Evolutionary conservation across 305 asterid species (phyloP).

Genomic region (Fraxinus latifolia): DNA sequence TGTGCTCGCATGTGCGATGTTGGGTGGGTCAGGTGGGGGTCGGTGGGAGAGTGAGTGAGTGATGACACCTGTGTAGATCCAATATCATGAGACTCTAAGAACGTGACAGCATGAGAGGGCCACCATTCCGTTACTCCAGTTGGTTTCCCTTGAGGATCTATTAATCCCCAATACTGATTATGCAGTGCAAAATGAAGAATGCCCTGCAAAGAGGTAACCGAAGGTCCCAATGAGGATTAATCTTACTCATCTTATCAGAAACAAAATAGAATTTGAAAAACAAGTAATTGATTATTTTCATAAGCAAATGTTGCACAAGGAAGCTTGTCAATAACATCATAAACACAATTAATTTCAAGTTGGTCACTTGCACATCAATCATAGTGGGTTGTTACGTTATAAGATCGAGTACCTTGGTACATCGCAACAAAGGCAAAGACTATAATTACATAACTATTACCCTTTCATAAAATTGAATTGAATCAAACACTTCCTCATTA

Average conservation of each 20-base stretch:
- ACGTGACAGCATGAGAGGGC: slow-evolving; percentile 58
- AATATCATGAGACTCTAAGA: slow-evolving; percentile 60
- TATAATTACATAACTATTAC: not conserved
- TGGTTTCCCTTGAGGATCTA: slow-evolving; percentile 59
- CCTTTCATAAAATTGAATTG: not conserved
- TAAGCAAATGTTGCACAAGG: not conserved
- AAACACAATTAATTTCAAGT: not conserved
- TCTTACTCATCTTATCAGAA: not conserved
- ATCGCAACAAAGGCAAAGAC: not conserved
- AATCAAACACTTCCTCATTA: not conserved
- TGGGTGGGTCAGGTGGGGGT: not conserved
- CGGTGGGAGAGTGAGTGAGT: not conserved
- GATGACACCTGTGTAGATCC: slow-evolving; percentile 55
- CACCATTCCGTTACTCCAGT: slow-evolving; percentile 67
- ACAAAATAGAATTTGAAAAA: not conserved
- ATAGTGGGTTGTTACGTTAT: not conserved
- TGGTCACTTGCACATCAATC: not conserved
- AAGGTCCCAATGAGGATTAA: not conserved
- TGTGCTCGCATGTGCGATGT: not conserved
- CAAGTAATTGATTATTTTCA: not conserved
- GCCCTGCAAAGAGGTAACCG: slow-evolving; percentile 27
- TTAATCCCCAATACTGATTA: slow-evolving; percentile 49
- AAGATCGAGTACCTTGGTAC: not conserved
- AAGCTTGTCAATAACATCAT: not conserved
- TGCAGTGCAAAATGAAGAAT: slow-evolving; percentile 42